These are phyloP conservation scores for Plasmodium chabaudi DNA, from an alignment of 169 alveolate genomes.

Conservation along the genomic window DNA sequence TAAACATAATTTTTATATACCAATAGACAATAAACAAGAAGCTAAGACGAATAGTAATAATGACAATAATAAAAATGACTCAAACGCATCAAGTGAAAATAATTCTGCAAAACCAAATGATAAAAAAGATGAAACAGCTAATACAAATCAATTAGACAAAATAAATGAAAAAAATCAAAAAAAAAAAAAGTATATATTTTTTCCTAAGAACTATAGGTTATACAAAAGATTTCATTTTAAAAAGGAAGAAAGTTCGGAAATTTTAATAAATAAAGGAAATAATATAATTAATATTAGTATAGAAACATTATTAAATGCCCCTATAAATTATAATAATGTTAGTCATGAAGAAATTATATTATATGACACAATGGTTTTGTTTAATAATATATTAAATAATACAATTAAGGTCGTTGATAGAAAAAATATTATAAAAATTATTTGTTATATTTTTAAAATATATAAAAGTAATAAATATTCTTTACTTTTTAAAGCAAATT, in stretches of 20 bases:
- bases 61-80: constrained; percentile 4
- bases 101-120: constrained; percentile 15
- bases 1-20: constrained; percentile 25
- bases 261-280: constrained; percentile 65
- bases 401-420: constrained; percentile 52
- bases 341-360: constrained; percentile 70
- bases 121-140: constrained; percentile 22
- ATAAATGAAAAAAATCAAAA: constrained; percentile 62
- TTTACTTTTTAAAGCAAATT: constrained; percentile 55
- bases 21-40: constrained; percentile 17
- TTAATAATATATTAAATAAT: constrained; percentile 56
- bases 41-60: background rate
- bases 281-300: constrained; percentile 69
- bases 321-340: constrained; percentile 53
- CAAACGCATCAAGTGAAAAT: constrained; percentile 5
- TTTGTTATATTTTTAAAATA: constrained; percentile 74
- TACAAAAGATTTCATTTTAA: constrained; percentile 20
- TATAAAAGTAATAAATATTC: constrained; percentile 67
- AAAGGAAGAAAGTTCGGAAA: constrained; percentile 44
- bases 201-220: constrained; percentile 38
- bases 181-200: constrained; percentile 56
- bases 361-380: constrained; percentile 50
- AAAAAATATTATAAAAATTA: constrained; percentile 70
- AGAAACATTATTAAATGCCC: constrained; percentile 73
- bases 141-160: background rate